Evolutionary conservation across 139 green algal species (phyloP).

Genomic region (Pleodorina starrii): DNA sequence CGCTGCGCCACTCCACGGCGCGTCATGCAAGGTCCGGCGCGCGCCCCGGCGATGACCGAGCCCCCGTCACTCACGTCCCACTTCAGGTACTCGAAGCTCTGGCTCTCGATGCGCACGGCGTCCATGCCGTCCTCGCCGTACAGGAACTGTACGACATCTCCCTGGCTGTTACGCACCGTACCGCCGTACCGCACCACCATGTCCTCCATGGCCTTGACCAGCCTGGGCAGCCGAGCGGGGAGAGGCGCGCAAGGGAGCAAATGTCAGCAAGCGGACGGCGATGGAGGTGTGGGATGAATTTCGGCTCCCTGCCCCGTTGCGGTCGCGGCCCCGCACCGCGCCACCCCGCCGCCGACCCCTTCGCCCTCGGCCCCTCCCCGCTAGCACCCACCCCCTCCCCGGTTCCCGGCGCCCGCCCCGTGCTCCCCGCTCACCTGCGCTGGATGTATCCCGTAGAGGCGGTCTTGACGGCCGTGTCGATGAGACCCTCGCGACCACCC

Average conservation of each 20-base stretch:
- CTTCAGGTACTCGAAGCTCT: slow-evolving; percentile 89
- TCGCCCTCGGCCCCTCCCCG: no score
- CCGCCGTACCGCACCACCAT: slow-evolving; percentile 94
- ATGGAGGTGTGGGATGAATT: no score
- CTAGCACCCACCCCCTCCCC: no score
- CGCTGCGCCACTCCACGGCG: no score
- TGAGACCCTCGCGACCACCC: slow-evolving; percentile 98
- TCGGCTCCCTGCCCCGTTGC: no score
- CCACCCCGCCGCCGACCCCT: no score
- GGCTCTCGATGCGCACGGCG: slow-evolving; percentile 91
- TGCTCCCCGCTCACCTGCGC: slow-evolving; percentile 55
- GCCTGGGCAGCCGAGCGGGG: neutral
- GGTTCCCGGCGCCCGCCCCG: no score
- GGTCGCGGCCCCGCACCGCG: no score
- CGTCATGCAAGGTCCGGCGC: no score
- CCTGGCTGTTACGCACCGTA: slow-evolving; percentile 93
- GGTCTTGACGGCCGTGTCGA: slow-evolving; percentile 99
- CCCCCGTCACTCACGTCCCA: slow-evolving; percentile 67
- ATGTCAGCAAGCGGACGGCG: no score
- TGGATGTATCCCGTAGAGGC: slow-evolving; percentile 90
- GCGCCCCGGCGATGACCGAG: no score
- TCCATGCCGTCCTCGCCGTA: slow-evolving; percentile 99
- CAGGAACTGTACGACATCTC: slow-evolving; percentile 97
- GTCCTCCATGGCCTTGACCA: slow-evolving; percentile 95
- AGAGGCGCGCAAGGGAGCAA: neutral